Base-by-base conservation (phyloP, 1,284 basidiomycete species). In the Trichosporon faecale region DNA sequence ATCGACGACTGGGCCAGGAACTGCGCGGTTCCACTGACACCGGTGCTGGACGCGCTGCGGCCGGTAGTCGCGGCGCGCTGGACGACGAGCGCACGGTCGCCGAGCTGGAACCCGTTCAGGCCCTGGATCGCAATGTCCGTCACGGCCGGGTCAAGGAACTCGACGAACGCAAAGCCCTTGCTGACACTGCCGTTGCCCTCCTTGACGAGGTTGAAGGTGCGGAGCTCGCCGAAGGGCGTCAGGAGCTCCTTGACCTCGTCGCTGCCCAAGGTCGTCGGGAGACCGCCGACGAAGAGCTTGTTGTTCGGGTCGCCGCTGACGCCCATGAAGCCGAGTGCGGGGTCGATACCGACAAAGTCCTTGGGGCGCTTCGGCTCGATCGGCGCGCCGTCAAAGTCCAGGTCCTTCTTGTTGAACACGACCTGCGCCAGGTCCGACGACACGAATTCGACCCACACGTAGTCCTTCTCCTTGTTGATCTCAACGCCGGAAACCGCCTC, bases 121-220 rank as follows among this genome's bases (percentile, higher is more conserved):
- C 94, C 94, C 83, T 94, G 91, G 79, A 96, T 98, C 44, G 97
- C 97, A 73, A 98, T 89, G 74, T 99, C 95, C 64, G 97, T 99
- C 69, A 95, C 90, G 37, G 84, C 84, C 12, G 90, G 85, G 81
- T 99, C 97, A 69, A 92, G 91, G 83, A 98, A 99, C 87, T 99
- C 97, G 85, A 95, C 97, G 86, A 98, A 99, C 0, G 97, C 97
- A 83, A 98, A 99, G 73, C 97, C 97, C 92, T 97, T 98, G n/a
- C 93, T 95, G 29, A 89, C 85, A 55, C 92, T 92, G 69, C 90
- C 92, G 66, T 83, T 84, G 52, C 82, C 81, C 80, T 99, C 97
- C 75, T 96, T 91, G 73, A 99, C 96, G 69, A 99, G 88, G 80
- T 99, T 98, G 88, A 99, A 99, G 2, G 93, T 93, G 80, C 93